phyloP scores from a whole-genome alignment of 2,329 filamentous ascomycete species.

The Metarhizium robertsii region DNA sequence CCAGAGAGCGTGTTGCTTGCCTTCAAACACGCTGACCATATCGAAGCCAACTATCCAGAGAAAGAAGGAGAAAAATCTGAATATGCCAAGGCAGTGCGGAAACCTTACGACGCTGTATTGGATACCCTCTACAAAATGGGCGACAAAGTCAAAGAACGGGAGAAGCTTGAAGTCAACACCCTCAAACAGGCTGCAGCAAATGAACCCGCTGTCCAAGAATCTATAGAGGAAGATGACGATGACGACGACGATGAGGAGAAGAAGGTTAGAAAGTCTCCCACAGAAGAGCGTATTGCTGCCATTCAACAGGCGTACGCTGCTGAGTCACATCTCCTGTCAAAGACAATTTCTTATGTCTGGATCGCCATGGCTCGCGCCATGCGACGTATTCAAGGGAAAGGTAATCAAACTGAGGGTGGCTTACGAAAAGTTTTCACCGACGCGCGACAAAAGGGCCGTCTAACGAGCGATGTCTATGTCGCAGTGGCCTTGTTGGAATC shows the following conservation, averaged over 20 bases:
- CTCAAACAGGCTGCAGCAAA: constrained; percentile 43
- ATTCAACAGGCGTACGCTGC: constrained; percentile 59
- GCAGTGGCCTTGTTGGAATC: constrained; percentile 89
- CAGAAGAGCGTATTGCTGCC: constrained; percentile 53
- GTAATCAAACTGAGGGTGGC: constrained; percentile 56
- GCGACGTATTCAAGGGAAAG: constrained; percentile 85
- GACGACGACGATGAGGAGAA: constrained; percentile 32
- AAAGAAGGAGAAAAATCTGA: constrained; percentile 71
- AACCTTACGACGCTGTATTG: constrained; percentile 74
- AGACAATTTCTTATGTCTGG: constrained; percentile 88
- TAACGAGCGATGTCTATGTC: constrained; percentile 92
- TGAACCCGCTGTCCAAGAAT: constrained; percentile 25
- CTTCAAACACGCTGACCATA: constrained; percentile 78
- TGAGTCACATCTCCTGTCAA: constrained; percentile 68
- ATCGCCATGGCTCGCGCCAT: constrained; percentile 90
- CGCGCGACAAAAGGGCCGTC: constrained; percentile 73
- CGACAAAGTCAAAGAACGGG: constrained; percentile 58
- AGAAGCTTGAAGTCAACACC: constrained; percentile 47
- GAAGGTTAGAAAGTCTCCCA: constrained; percentile 40
- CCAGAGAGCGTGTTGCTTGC: constrained; percentile 88
- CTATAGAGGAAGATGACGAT: constrained; percentile 40
- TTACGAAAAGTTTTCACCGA: constrained; percentile 84
- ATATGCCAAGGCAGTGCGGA: constrained; percentile 69
- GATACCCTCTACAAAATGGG: constrained; percentile 83
- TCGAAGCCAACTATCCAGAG: constrained; percentile 68